Percentiles rank a stretch among this genome's conserved stretches.
Evolutionary conservation across 306 rosid species (phyloP).

Genomic region (Sicyos edulis): DNA sequence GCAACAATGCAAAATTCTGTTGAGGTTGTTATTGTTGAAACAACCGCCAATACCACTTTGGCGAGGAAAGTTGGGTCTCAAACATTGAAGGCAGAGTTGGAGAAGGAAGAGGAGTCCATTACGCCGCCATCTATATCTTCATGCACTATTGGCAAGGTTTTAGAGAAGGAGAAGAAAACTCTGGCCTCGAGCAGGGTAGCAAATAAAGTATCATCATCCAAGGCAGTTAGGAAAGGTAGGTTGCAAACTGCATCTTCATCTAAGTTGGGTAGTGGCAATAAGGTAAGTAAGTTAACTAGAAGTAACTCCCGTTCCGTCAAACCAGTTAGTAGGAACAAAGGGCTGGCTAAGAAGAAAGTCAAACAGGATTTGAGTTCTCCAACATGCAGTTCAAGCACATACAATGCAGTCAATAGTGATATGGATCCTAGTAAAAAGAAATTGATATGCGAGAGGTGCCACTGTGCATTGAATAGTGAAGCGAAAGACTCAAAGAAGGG

Average conservation of each 20-base stretch:
- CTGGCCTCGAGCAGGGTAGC: constrained; percentile 43
- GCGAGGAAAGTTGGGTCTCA: constrained; percentile 41
- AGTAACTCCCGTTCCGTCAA: constrained; percentile 48
- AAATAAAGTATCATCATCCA: constrained; percentile 40
- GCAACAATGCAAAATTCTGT: constrained; percentile 24
- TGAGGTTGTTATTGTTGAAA: constrained; percentile 23
- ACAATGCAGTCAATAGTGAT: constrained; percentile 37
- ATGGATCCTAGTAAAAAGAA: constrained; percentile 39
- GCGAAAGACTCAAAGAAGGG: constrained; percentile 37
- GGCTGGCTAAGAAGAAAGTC: constrained; percentile 52
- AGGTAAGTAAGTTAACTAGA: constrained; percentile 48
- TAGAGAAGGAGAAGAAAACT: constrained; percentile 34
- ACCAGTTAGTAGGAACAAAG: constrained; percentile 65
- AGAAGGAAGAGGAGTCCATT: constrained; percentile 25
- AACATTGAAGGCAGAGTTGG: constrained; percentile 29
- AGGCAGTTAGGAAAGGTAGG: constrained; percentile 55
- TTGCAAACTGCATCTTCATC: constrained; percentile 53
- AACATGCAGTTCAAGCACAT: constrained; percentile 32
- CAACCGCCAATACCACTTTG: constrained; percentile 29
- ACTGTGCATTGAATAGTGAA: constrained; percentile 45
- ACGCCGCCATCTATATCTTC: constrained; percentile 27
- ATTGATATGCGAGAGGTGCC: constrained; percentile 80
- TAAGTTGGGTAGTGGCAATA: constrained; percentile 38
- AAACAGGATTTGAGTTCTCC: constrained; percentile 49
- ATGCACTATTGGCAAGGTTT: constrained; percentile 27